Base-by-base conservation (phyloP, 2,329 filamentous ascomycete genomes). In the Metarhizium guizhouense region DNA sequence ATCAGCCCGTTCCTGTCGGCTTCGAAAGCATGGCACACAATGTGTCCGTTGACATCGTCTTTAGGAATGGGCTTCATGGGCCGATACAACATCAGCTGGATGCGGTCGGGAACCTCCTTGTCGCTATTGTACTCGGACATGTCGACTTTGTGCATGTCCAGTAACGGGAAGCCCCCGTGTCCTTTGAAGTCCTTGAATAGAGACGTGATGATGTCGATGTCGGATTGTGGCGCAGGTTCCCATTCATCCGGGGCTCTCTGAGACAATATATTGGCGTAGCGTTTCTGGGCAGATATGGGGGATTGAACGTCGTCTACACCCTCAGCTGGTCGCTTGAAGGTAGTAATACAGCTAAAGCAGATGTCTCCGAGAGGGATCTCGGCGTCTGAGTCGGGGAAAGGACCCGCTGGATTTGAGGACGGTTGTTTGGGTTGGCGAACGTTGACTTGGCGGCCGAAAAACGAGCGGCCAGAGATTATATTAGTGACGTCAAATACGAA, bases 101-200 rank as follows among this genome's bases (percentile, higher is more conserved):
- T 71, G 6, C 74, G 68, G 40, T 79, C 77, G 4, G 74, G 65
- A 7, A 78, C 56, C 0, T 72, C 65, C 50, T 69, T 72, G 0
- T 59, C 69, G 8, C 64, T 62, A 60, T 82, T 82, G 58, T 70
- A 78, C 0, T 55, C 65, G 0, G 58, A 59, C 73, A 82, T 76
- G 61, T 81, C 78, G 7, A 82, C 79, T 65, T 81, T 81, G 62
- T 73, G 73, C 75, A 81, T 79, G 51, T 80, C 74, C 3, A 81
- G 67, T 0, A 73, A 67, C 7, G 79, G 79, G 55, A 81, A 81
- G 0, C 64, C 65, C 3, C 76, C 77, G 1, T 71, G 65, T 2
- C 71, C 67, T 48, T 48, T 48, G 45, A 20, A 48, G 6, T 30
- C 45, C 14, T 30, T 48, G 14, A 75, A 70, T 5, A 66, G 53